A percentile compares a stretch with the other conserved stretches of the same genome.
Evolutionary conservation across 1,284 basidiomycete genomes (phyloP).

Genomic region (Ganoderma multipileum): DNA sequence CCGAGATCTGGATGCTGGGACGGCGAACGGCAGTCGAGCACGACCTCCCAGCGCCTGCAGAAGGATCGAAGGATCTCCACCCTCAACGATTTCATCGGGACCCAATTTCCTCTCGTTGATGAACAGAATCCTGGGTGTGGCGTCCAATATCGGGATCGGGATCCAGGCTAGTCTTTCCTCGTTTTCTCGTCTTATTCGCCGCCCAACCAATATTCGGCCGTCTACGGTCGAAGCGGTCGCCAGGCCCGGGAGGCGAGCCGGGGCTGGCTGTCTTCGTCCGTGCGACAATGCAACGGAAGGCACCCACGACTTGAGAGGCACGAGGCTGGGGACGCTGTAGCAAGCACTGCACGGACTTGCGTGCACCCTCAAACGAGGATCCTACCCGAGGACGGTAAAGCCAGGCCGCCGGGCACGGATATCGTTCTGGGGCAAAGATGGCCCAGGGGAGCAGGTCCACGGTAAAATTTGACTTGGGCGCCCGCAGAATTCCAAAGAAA

Average conservation of each 20-base stretch:
- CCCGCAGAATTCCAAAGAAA: background rate
- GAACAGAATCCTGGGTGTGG: conserved; percentile 26
- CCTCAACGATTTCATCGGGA: conserved; percentile 17
- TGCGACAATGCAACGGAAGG: background rate
- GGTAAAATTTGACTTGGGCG: conserved; percentile 26
- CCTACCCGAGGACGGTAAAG: background rate
- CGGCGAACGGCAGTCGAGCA: conserved; percentile 8
- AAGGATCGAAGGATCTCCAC: conserved; percentile 13
- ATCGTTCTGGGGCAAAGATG: conserved; percentile 18
- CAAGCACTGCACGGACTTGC: background rate
- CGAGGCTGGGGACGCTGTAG: background rate
- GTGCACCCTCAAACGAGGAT: conserved; percentile 8
- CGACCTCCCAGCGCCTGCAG: background rate
- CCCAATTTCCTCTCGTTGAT: conserved; percentile 28
- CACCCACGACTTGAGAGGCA: background rate
- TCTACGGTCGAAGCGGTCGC: background rate
- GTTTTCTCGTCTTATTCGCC: conserved; percentile 10
- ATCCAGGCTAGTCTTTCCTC: background rate
- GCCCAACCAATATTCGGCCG: conserved; percentile 2
- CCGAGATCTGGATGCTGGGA: conserved; percentile 6
- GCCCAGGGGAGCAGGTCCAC: conserved; percentile 19
- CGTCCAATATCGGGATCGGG: conserved; percentile 26
- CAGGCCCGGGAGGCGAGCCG: background rate
- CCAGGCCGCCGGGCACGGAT: conserved; percentile 16
- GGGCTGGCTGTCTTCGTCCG: background rate